Base-by-base conservation (phyloP, 2,329 filamentous ascomycete genomes). In the Taxawa tesnikishii region DNA sequence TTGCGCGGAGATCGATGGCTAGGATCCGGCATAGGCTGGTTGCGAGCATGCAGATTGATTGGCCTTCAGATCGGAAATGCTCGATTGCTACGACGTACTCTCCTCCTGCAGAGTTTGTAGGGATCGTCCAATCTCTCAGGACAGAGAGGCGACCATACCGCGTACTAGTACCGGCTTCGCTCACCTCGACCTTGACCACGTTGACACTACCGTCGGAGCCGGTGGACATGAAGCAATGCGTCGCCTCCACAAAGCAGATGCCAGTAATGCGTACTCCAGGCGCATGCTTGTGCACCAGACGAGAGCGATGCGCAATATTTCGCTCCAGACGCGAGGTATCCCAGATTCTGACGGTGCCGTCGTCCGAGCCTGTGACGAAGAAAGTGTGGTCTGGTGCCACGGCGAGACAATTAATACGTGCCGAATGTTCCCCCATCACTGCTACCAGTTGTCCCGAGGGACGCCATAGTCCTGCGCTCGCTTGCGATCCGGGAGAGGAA, bases 351-450 rank as follows among this genome's bases (percentile, higher is more conserved):
- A 94, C 83, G 5, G 73, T 75, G 3, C 90, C 83, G 55, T 98
- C 90, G 47, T 94, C 83, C 7, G 87, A 88, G 5, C 78, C 88
- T 1, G 90, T 96, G 35, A 94, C 70, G 55, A 98, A 98, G 59
- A 98, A 98, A 4, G 78, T 63, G 52, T 98, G 88, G 49, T 98
- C 90, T 1, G 88, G 84, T 2, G 90, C 79, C 6, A 84, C 73
- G 2, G 81, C 66, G 8, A 96, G 73, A 7, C 87, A 75, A 48
- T 81, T 94, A 41, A 96, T 74, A 6, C 83, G 73, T 1, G 75
- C 83, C 16, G 68, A 76, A 50, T 98, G 90, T 52, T 98, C 90
- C 1, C 82, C 75, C 48, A 96, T 85, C 1, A 83, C 83, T 2
- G 87, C 84, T 13, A 96, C 79, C 6, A 96, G 67, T 31, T 75